Conservation (phyloP, 2,329 filamentous ascomycete species). For the Fusarium lyarnte region DNA sequence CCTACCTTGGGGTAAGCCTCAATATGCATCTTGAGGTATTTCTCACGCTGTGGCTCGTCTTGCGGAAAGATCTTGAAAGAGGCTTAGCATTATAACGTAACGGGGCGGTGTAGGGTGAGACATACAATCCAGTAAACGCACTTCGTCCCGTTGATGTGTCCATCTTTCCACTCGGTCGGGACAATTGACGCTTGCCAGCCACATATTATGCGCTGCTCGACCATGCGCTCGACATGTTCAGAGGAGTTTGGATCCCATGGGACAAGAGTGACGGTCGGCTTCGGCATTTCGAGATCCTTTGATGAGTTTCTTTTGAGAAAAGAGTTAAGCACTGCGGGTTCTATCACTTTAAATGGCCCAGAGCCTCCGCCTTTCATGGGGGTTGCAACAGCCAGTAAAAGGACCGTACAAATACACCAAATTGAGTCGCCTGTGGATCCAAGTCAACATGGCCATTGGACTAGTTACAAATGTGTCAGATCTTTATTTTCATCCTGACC, state of each 20-base stretch:
- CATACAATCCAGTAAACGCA: not conserved
- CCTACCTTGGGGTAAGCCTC: not conserved
- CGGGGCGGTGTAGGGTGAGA: fast-evolving
- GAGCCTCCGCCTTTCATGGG: too few relatives aligned
- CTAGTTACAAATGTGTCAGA: too few relatives aligned
- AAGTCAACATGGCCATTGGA: too few relatives aligned
- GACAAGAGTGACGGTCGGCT: not conserved
- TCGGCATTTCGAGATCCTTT: not conserved
- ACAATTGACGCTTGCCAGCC: not conserved
- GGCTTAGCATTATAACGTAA: fast-evolving
- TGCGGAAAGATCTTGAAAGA: fast-evolving
- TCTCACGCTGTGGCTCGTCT: not conserved
- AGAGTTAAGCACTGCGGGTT: too few relatives aligned
- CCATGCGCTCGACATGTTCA: not conserved
- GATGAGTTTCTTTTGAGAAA: not conserved
- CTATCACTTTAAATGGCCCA: too few relatives aligned
- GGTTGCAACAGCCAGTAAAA: too few relatives aligned
- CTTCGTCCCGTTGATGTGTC: not conserved
- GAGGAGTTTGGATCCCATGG: not conserved
- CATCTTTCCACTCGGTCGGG: not conserved
- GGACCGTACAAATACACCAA: too few relatives aligned
- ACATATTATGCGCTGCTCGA: not conserved
- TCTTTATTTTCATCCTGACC: too few relatives aligned
- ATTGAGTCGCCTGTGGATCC: too few relatives aligned
- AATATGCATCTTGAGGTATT: not conserved